Base-by-base conservation (phyloP, 441 rosid species). In the Jatropha podagrica region DNA sequence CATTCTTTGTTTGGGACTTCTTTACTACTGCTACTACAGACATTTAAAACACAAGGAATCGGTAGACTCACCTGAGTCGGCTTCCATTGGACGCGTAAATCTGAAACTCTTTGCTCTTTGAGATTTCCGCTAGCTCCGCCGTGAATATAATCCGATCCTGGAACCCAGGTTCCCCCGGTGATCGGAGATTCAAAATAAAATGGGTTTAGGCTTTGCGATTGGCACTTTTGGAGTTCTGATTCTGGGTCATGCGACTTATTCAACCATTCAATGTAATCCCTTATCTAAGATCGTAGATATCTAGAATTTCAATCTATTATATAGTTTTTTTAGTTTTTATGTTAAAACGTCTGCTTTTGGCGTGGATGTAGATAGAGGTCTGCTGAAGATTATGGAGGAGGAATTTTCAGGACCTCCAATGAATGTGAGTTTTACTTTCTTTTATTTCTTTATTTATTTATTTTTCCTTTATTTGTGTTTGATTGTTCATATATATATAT, bases 331-430 rank as follows among this genome's bases (percentile, higher is more conserved):
- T 71, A 41, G 67, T 71, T 80, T 64, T 56, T 5, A 1, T 56
- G 12, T 20, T 56, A 26, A 20, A 60, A 10, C 54, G 65, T 63
- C 10, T 42, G 23, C 23, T 23, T 54, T 20, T 76, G 55, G 9
- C 65, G 48, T 76, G 72, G 58, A 32, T 81, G 40, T 85, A 96
- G 98, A 89, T 83, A 88, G 94, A 82, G 95, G 98, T 32, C 77
- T 92, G 89, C 80, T 91, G 87, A 96, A 96, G 89, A 96, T 92
- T 73, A 91, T 84, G 86, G 98, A 92, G 78, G 99, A 94, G 82
- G 97, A 92, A 78, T 96, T 92, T 78, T 88, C 96, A 3, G 85
- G 92, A n/a, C 98, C 98, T 48, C 94, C 98, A 6, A 64, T 88
- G 69, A 86, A 85, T 79, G 99, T 96, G 64, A 79, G 93, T 75